These are phyloP conservation scores for Lentithecium fluviatile DNA, from an alignment of 495 filamentous ascomycete species.

Conservation along the genomic window DNA sequence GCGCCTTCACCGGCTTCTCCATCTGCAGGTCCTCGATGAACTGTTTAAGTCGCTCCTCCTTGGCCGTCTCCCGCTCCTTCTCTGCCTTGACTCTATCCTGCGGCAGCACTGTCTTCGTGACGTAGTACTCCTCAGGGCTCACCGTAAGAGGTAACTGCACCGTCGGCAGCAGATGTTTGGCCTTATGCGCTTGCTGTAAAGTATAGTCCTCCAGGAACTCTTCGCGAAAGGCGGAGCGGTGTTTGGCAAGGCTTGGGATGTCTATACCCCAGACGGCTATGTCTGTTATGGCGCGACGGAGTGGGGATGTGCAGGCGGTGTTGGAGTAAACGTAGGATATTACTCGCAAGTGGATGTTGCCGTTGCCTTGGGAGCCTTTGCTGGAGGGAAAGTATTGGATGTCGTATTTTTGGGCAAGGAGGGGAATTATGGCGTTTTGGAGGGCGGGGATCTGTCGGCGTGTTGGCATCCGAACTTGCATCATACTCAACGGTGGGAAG, in stretches of 20 bases:
- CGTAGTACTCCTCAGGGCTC: too few relatives aligned
- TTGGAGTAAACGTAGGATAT: slow-evolving; percentile 6
- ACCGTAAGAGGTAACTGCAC: too few relatives aligned
- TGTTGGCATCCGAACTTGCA: not conserved
- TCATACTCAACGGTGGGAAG: not conserved
- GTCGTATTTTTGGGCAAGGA: not conserved
- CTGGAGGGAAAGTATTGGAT: too few relatives aligned
- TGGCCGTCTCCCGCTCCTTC: too few relatives aligned
- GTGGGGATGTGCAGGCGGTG: not conserved
- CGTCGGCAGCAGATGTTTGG: too few relatives aligned
- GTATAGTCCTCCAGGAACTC: slow-evolving; percentile 15
- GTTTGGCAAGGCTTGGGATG: not conserved
- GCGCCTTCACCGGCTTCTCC: too few relatives aligned
- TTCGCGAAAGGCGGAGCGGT: not conserved
- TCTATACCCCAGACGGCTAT: slow-evolving; percentile 6
- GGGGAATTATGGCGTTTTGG: not conserved
- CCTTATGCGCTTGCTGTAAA: not conserved
- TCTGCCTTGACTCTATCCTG: too few relatives aligned
- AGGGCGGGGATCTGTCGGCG: not conserved
- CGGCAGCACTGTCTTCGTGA: too few relatives aligned
- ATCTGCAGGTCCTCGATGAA: too few relatives aligned
- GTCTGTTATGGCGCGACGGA: not conserved
- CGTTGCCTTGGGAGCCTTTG: not conserved
- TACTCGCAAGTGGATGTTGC: not conserved
- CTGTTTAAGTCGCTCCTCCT: too few relatives aligned